Evolutionary conservation across 805 yeast genomes (phyloP), one percentile per base, ranked within the genome.

Genomic region (Lachancea kluyveri): DNA sequence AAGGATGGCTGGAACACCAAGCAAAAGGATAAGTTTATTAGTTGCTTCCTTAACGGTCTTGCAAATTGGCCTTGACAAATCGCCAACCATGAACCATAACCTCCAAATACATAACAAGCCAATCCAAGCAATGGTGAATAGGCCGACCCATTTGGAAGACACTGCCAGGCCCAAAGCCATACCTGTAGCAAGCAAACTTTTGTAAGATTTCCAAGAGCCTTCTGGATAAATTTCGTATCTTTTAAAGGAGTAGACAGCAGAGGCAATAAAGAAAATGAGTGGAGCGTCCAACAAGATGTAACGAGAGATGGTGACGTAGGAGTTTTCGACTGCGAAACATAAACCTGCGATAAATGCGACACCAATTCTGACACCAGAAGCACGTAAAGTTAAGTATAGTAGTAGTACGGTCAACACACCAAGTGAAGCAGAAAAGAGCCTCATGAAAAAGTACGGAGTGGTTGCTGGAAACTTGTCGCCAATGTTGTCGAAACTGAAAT

Each of bases 141-240:
- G 60, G 40, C 94, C 94, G 27, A 82, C 92, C 92, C 92, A 82
- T 58, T 83, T 83, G 19, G 88, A 74, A 15, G 82, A 72, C 13
- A 77, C 60, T 4, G 92, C 81, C 36, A 81, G 63, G 32, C 92
- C 94, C 36, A 82, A 60, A n/a, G 77, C 75, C 32, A 78, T 53
- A 44, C 82, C 83, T 25, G 84, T 68, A n/a, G 77, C 67, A 17
- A 75, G 17, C 43, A 83, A 58, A n/a, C 76, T 59, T 49, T 69
- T 76, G 51, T 56, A 74, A 74, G 88, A 78, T 14, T 52, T 59
- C 25, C 54, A 50, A 11, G 80, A 45, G 47, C 74, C 72, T n/a
- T 94, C 80, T 31, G 65, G 64, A 46, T 71, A 76, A 35, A 73
- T 57, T 59, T 81, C 84, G 51, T 76, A 73, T 53, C 72, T 78